Evolutionary conservation across 768 basidiomycete species (phyloP).

Genomic region (Lactarius quietus): DNA sequence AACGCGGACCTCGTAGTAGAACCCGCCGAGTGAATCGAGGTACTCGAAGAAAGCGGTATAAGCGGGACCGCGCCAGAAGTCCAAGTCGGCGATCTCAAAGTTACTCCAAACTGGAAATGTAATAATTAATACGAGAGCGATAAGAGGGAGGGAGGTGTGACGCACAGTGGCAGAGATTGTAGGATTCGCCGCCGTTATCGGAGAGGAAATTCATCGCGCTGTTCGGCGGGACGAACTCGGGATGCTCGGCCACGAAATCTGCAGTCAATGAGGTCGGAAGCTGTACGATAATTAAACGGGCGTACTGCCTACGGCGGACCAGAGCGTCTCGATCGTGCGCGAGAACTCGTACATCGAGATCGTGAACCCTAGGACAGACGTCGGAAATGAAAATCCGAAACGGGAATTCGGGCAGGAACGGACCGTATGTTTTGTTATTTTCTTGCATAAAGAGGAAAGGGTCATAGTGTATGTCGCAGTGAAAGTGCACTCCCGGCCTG

Average conservation of each 20-base stretch:
- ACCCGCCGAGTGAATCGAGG: constrained; percentile 76
- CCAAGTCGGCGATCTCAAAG: constrained; percentile 85
- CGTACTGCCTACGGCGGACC: constrained; percentile 67
- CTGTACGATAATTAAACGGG: background rate
- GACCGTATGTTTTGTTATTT: constrained; percentile 80
- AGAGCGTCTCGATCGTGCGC: constrained; percentile 77
- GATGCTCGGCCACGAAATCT: constrained; percentile 68
- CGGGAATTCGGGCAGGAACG: background rate
- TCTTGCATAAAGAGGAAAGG: constrained; percentile 79
- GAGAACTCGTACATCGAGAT: constrained; percentile 75
- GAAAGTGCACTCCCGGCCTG: constrained; percentile 75
- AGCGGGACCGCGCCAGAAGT: constrained; percentile 79
- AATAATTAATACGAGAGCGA: background rate
- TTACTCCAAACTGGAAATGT: constrained; percentile 83
- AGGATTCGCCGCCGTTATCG: constrained; percentile 64
- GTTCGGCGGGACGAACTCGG: constrained; percentile 54
- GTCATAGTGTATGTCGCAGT: constrained; percentile 64
- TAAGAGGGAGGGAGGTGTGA: background rate
- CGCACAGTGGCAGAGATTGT: constrained; percentile 75
- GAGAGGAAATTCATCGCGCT: constrained; percentile 75
- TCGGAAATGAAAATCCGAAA: constrained; percentile 33
- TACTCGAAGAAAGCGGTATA: constrained; percentile 82
- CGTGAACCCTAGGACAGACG: constrained; percentile 62
- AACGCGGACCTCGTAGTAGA: constrained; percentile 74
- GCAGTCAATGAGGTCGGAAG: constrained; percentile 55